Base-by-base conservation (phyloP, 2,329 filamentous ascomycete genomes). In the Diaporthe citri region DNA sequence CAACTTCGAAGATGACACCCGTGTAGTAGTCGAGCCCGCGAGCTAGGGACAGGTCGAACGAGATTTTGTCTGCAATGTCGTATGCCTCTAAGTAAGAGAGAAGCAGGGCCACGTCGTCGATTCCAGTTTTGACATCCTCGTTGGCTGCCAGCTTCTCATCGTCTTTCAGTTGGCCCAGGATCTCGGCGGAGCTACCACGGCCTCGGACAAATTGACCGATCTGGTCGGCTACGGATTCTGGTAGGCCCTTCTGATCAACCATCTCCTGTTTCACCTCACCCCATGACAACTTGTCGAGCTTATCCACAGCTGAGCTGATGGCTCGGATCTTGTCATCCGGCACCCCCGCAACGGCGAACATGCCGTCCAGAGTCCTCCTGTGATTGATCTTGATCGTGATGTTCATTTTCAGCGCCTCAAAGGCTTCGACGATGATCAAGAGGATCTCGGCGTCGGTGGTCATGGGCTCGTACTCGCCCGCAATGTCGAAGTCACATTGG, bases 401-500 rank as follows among this genome's bases (percentile, higher is more conserved):
- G 52, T 89, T 88, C 31, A 90, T 91, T 64, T 92, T 2, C 28
- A 71, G 28, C 2, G 90, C 90, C 78, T 96, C 91, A 80, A 98
- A 97, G 48, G 97, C 93, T 82, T 98, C 95, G 79, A 91, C 92
- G 60, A 94, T 91, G 78, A 98, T 95, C 74, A 94, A 90, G 79
- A 98, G 86, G 74, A 98, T 93, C 85, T 98, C 95, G 39, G 95
- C 94, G 81, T 98, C 96, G 72, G 96, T 94, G 31, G 98, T 90
- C 95, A 98, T 98, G 70, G 94, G 85, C 82, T 98, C 96, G 86
- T 95, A 97, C 48, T 86, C 87, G 76, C 96, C 95, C 15, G 96
- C 96, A 85, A 98, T 96, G 82, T 98, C 96, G 81, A 98, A 97
- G 85, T 98, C 96, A 86, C 96, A 98, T 85, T 98, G 96, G 86